phyloP scores from a whole-genome alignment of 352 stramenopile species.

The Pythium phragmiticola region DNA sequence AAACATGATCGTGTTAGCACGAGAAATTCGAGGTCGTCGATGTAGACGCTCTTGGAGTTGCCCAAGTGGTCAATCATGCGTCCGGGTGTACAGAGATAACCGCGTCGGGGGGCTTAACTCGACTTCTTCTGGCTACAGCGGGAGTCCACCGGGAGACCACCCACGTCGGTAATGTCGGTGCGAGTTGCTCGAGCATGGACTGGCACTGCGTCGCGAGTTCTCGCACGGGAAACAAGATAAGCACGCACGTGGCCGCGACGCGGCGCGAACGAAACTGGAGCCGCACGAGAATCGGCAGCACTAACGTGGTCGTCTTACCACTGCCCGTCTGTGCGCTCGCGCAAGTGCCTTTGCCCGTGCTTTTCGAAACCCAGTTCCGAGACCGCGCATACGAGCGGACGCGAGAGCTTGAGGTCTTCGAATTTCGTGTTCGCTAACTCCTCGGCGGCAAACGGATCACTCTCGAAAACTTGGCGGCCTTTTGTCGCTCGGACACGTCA shows the following conservation, averaged over 20 bases:
- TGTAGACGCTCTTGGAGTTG: conserved; percentile 96
- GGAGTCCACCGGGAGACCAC: too few relatives aligned
- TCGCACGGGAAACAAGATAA: conserved; percentile 97
- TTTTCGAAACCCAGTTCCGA: conserved; percentile 96
- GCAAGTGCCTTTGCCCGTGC: conserved; percentile 98
- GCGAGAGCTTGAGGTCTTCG: conserved; percentile 95
- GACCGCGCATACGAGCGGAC: conserved; percentile 95
- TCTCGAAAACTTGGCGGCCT: conserved; percentile 78
- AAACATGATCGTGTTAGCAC: conserved; percentile 98
- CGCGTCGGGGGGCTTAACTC: conserved; percentile 96
- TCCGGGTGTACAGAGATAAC: conserved; percentile 98
- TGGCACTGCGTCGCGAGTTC: conserved; percentile 96
- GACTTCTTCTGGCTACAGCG: conserved; percentile 91
- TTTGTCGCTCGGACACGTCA: conserved; percentile 76
- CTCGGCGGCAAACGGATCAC: conserved; percentile 72
- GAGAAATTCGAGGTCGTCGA: conserved; percentile 98
- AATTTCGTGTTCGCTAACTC: conserved; percentile 84
- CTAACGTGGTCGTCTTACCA: conserved; percentile 98
- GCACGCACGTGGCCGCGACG: conserved; percentile 89
- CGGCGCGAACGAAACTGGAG: conserved; percentile 92
- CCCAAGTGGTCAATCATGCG: conserved; percentile 98
- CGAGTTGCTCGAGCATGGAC: conserved; percentile 94
- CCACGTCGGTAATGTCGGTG: conserved; percentile 95
- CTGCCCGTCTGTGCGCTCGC: conserved; percentile 95
- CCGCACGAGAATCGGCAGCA: conserved; percentile 96